These are phyloP conservation scores for Trichoderma sp. DNA, from an alignment of 2,329 filamentous ascomycete genomes.

Conservation along the genomic window DNA sequence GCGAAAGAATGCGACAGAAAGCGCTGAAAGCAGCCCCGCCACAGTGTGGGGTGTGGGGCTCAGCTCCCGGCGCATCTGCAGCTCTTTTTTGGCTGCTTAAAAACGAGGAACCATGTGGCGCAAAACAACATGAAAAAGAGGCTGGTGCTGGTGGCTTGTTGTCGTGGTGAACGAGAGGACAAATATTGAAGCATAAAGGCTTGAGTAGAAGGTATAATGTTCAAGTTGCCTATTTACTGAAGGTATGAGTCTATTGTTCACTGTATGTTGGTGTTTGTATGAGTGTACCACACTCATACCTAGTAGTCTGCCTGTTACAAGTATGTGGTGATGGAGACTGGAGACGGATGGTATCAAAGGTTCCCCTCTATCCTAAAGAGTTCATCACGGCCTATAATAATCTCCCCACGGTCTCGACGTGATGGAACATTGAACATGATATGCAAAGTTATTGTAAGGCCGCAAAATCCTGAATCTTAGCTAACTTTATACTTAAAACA, in stretches of 20 bases:
- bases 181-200: background rate
- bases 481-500: background rate
- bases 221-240: background rate
- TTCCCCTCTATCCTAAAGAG: background rate
- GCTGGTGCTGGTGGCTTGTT: background rate
- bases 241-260: background rate
- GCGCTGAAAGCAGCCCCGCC: constrained; percentile 14
- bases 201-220: background rate
- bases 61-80: constrained; percentile 12
- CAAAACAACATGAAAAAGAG: background rate
- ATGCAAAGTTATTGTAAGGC: background rate
- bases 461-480: background rate
- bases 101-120: constrained; percentile 11
- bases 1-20: constrained; percentile 1
- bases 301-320: background rate
- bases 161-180: background rate
- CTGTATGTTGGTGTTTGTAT: background rate
- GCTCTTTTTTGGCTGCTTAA: background rate
- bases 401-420: rapidly evolving
- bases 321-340: background rate
- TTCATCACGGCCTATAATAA: background rate
- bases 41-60: constrained; percentile 19
- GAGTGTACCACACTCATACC: background rate
- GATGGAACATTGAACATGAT: background rate
- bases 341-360: background rate